Evolutionary conservation across 2,329 filamentous ascomycete genomes (phyloP), one percentile per base, ranked within the genome.

Genomic region (Podosphaera fusca): DNA sequence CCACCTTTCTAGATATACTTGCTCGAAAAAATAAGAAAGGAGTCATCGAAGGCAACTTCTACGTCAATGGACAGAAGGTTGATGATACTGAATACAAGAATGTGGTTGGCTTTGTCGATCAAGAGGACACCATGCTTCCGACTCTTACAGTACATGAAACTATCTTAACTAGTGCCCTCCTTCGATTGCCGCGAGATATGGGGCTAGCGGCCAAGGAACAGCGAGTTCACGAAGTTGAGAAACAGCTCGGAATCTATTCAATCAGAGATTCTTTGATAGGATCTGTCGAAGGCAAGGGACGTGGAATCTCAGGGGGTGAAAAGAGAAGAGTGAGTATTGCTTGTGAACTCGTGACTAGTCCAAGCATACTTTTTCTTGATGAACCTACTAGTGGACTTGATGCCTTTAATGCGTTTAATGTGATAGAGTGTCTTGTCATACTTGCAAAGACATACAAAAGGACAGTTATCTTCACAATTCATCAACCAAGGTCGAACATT

Each of bases 71-170:
- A 38, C 87, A 96, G 68, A 90, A 86, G 68, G 82, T 96, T 42
- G 75, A 74, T 36, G 87, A 95, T 67, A 70, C 78, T 35, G 87
- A 95, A 60, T 98, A 92, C 71, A 87, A 85, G 67, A 89, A 81
- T 60, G 87, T 96, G 55, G 84, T 95, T 61, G 92, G 94, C 30
- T 98, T 96, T 64, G 92, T 98, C 46, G 92, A 98, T 64, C 92
- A 98, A 71, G 92, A 98, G 67, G 92, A 98, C 67, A 94, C 90
- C 4, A 90, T 98, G 82, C 75, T 98, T 49, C 84, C 92, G 0
- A 98, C 92, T 0, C 74, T 98, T 63, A 98, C 92, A 0, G 92
- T 98, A 7, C 92, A 98, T 68, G 92, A 98, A 70, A 98, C 92
- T 0, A 98, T 98, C 60, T 74, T 95, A 61, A 95, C 86, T 64